Conservation (phyloP, 2,329 filamentous ascomycete genomes). For the Coniochaeta pulveracea region DNA sequence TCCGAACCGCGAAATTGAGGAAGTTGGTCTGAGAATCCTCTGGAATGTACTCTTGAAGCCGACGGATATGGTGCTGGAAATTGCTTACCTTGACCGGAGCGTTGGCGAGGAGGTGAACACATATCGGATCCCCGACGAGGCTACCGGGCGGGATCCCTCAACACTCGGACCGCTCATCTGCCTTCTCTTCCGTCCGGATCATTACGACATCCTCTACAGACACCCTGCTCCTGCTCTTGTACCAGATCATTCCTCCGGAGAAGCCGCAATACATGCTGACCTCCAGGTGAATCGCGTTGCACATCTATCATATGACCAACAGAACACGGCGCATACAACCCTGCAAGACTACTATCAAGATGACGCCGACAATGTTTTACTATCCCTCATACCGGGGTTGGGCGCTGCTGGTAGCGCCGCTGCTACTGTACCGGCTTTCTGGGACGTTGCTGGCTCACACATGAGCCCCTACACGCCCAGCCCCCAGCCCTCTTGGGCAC, state of each 20-base stretch:
- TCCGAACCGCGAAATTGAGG: slow-evolving; percentile 74
- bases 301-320: slow-evolving; percentile 31
- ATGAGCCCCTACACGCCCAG: slow-evolving; percentile 16
- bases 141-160: slow-evolving; percentile 30
- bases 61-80: slow-evolving; percentile 68
- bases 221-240: slow-evolving; percentile 17
- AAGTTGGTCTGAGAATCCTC: slow-evolving; percentile 71
- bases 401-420: slow-evolving; percentile 11
- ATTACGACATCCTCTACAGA: slow-evolving; percentile 85
- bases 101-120: slow-evolving; percentile 65
- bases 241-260: no score
- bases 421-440: slow-evolving; percentile 8
- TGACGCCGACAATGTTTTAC: slow-evolving; percentile 26
- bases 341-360: slow-evolving; percentile 25
- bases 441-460: slow-evolving; percentile 11
- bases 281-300: slow-evolving; percentile 44
- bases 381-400: slow-evolving; percentile 38
- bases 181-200: slow-evolving; percentile 59
- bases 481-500: slow-evolving; percentile 25
- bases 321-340: slow-evolving; percentile 27
- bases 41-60: slow-evolving; percentile 71
- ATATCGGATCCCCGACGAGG: slow-evolving; percentile 50
- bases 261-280: no score
- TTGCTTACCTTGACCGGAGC: slow-evolving; percentile 85
- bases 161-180: slow-evolving; percentile 40